Evolutionary conservation across 1,139 yeast species (phyloP).

Genomic region (Taiozyma sp.): DNA sequence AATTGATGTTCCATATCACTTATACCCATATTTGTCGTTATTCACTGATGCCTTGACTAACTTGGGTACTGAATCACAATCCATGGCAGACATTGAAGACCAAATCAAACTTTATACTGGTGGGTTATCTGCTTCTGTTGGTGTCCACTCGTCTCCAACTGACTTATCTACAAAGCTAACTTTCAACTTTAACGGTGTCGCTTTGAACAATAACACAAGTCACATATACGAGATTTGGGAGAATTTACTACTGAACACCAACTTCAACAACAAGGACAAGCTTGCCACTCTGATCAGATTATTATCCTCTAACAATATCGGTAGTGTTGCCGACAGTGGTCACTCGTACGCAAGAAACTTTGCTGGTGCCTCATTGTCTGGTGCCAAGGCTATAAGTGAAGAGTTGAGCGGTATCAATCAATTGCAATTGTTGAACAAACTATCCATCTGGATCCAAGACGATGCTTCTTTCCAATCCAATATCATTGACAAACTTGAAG

Average conservation of each 20-base stretch:
- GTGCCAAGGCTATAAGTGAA: conserved; percentile 59
- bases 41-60: conserved; percentile 79
- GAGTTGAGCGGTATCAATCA: conserved; percentile 70
- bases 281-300: conserved; percentile 69
- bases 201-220: conserved; percentile 61
- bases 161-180: conserved; percentile 36
- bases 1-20: conserved; percentile 51
- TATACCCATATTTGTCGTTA: conserved; percentile 68
- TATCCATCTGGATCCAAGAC: conserved; percentile 56
- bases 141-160: conserved; percentile 52
- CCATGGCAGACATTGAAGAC: conserved; percentile 82
- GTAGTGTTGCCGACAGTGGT: conserved; percentile 81
- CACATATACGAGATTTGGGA: conserved; percentile 62
- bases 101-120: conserved; percentile 82
- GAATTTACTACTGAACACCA: conserved; percentile 66
- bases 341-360: conserved; percentile 76
- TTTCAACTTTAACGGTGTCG: conserved; percentile 61
- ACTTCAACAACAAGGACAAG: conserved; percentile 61
- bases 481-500: conserved; percentile 58
- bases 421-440: conserved; percentile 59
- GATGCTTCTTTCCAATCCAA: conserved; percentile 47
- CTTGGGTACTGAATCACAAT: conserved; percentile 68
- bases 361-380: conserved; percentile 62
- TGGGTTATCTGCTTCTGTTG: conserved; percentile 62
- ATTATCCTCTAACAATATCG: conserved; percentile 73